Evolutionary conservation across 495 filamentous ascomycete genomes (phyloP).

Genomic region (Neurospora terricola): DNA sequence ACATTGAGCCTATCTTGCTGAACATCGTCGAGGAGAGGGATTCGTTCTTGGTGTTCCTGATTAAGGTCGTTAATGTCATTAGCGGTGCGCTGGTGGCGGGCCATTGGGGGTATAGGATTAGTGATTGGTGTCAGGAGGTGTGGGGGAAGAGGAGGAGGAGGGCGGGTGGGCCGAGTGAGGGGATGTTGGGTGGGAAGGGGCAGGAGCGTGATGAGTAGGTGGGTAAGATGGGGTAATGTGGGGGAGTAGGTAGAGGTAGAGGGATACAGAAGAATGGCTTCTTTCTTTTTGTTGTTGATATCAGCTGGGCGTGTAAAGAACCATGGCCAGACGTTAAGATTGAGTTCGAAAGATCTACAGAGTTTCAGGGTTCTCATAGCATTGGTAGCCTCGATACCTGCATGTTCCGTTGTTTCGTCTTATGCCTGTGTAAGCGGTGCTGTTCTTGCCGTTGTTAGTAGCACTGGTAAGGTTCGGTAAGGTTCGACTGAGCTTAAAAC

Average conservation of each 20-base stretch:
- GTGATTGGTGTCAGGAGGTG: conserved; percentile 41
- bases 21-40: conserved; percentile 74
- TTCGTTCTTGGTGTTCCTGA: conserved; percentile 58
- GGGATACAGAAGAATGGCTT: neutral
- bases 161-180: conserved; percentile 40
- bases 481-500: neutral
- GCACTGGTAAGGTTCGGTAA: neutral
- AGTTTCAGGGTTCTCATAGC: neutral
- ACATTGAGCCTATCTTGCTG: conserved; percentile 92
- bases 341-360: neutral
- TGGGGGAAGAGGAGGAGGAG: conserved; percentile 36
- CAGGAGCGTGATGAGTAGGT: neutral
- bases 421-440: neutral
- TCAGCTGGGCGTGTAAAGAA: neutral
- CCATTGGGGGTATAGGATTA: conserved; percentile 49
- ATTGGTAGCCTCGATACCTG: neutral
- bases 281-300: neutral
- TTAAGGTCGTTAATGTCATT: conserved; percentile 60
- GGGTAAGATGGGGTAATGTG: neutral
- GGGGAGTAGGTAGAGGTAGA: neutral
- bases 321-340: neutral
- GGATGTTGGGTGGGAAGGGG: conserved; percentile 37
- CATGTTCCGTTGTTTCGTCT: neutral
- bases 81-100: conserved; percentile 51
- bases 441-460: neutral